Evolutionary conservation across 306 rosid species (phyloP), one percentile per base, ranked within the genome.

Genomic region (Dalbergia oliveri): DNA sequence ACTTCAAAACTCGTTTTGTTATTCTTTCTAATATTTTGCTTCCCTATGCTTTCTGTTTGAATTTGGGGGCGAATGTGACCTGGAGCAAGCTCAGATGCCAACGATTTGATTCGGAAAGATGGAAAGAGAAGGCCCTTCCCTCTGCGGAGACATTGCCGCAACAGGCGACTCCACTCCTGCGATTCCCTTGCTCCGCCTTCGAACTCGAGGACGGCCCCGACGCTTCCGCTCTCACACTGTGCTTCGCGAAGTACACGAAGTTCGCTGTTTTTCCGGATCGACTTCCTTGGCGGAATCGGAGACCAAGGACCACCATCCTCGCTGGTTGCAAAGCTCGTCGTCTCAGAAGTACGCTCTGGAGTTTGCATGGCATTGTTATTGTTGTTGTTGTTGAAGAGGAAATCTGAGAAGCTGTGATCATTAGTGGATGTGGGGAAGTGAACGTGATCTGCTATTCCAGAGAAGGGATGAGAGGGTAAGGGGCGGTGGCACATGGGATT

Each of bases 111-210:
- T 69, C 31, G 31, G 33, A 50, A 62, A 62, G 49, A 74, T 74
- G 69, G 72, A n/a, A 45, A 59, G n/a, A 26, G 3, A 26, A 26
- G 31, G 31, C 31, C 31, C 3, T 2, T 26, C 3, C 31, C 31
- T 26, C 31, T 2, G 31, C 31, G 31, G 2, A 26, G 31, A 26
- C 31, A 26, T 7, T 6, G 80, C 6, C 7, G 6, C 53, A 3
- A 49, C 19, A 4, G 89, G 88, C 34, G 90, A 92, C 73, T 86
- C 97, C 26, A 87, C 97, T 67, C 84, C 85, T 31, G 89, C 7
- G 83, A 71, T 56, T 88, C 92, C 77, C 45, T 87, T 50, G 45
- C 83, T 14, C 72, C 33, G 73, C 35, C 76, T 75, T 91, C 63
- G 88, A 73, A 31, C 75, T 68, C 19, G 90, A 81, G 43, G 89